These are phyloP conservation scores for Candida freyschussii DNA, from an alignment of 1,139 yeast genomes.

Conservation along the genomic window DNA sequence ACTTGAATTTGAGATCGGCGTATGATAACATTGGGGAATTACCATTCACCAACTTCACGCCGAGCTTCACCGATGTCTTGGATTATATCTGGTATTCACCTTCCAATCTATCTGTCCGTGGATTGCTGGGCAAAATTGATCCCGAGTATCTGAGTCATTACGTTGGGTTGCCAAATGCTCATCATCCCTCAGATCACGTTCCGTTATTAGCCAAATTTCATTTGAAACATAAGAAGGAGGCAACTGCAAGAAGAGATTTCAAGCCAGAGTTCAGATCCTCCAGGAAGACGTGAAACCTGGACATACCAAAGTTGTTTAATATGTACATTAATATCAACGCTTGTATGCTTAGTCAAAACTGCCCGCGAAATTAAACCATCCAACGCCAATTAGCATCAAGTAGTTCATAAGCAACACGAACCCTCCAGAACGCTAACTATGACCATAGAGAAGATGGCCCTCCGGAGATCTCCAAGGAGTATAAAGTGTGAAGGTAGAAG, in stretches of 20 bases:
- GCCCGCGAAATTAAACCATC: too few species aligned
- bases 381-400: too few species aligned
- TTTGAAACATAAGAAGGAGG: conserved; percentile 46
- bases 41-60: conserved; percentile 92
- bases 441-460: not conserved
- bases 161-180: conserved; percentile 92
- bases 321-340: too few species aligned
- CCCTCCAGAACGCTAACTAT: too few species aligned
- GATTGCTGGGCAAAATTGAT: conserved; percentile 82
- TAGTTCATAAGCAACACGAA: too few species aligned
- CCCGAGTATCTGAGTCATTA: conserved; percentile 66
- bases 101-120: conserved; percentile 70
- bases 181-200: conserved; percentile 92
- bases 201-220: conserved; percentile 77
- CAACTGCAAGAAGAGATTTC: conserved; percentile 15
- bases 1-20: conserved; percentile 77
- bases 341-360: too few species aligned
- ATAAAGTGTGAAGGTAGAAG: conserved; percentile 2
- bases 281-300: conserved; percentile 20
- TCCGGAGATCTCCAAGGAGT: conserved; percentile 1
- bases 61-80: conserved; percentile 86
- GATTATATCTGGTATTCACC: conserved; percentile 96
- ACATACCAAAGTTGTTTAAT: too few species aligned
- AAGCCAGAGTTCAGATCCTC: conserved; percentile 24
- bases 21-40: conserved; percentile 82